A percentile compares a stretch with the other conserved stretches of the same genome.
Conservation (phyloP, 2,329 filamentous ascomycete genomes). For the Fusarium robinianum region DNA sequence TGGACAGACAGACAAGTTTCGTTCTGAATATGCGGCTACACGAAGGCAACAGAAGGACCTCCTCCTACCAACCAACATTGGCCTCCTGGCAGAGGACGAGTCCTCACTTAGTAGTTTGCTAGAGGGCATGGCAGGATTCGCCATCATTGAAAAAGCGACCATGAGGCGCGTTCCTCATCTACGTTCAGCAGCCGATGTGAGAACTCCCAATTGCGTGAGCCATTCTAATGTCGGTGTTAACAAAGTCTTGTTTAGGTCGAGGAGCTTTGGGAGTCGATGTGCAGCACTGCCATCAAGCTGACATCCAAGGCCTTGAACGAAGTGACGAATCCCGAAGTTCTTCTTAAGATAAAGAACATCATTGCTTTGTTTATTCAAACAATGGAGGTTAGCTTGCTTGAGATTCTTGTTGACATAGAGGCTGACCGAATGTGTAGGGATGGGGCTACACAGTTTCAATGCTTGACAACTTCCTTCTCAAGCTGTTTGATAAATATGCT, state of each 20-base stretch:
- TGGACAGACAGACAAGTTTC: slow-evolving; percentile 89
- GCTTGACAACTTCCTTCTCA: slow-evolving; percentile 84
- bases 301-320: slow-evolving; percentile 78
- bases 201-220: slow-evolving; percentile 32
- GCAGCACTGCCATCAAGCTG: slow-evolving; percentile 79
- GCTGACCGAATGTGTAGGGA: slow-evolving; percentile 80
- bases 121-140: slow-evolving; percentile 93
- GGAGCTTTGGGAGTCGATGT: slow-evolving; percentile 98
- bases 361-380: slow-evolving; percentile 96
- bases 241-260: slow-evolving; percentile 67
- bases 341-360: slow-evolving; percentile 93
- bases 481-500: slow-evolving; percentile 90
- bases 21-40: slow-evolving; percentile 88
- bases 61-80: slow-evolving; percentile 75
- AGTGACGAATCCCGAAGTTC: slow-evolving; percentile 84
- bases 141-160: slow-evolving; percentile 93
- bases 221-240: slow-evolving; percentile 6
- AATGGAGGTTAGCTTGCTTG: slow-evolving; percentile 87
- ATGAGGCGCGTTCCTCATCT: slow-evolving; percentile 85
- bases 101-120: slow-evolving; percentile 85
- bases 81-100: slow-evolving; percentile 80
- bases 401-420: slow-evolving; percentile 72
- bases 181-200: slow-evolving; percentile 78
- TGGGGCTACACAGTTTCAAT: slow-evolving; percentile 86
- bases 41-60: slow-evolving; percentile 90